Evolutionary conservation across 805 yeast species (phyloP).

Genomic region (Myxozyma nipponensis): DNA sequence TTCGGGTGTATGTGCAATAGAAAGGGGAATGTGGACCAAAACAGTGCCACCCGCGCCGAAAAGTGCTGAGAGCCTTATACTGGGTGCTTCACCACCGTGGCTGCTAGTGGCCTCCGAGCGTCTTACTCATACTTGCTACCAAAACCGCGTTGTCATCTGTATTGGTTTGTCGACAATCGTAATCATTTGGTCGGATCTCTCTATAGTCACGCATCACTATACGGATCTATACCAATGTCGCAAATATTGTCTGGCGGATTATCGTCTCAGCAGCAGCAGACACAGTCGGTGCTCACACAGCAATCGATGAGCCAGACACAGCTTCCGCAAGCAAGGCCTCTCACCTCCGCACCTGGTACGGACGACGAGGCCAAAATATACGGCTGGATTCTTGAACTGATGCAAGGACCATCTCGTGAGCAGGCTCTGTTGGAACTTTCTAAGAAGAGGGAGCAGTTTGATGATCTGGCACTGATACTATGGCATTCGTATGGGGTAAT

Average conservation of each 20-base stretch:
- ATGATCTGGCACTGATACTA: conserved; percentile 83
- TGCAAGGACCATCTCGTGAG: conserved; percentile 86
- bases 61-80: too few species aligned
- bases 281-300: conserved; percentile 10
- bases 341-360: neutral
- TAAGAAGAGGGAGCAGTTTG: conserved; percentile 90
- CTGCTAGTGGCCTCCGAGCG: too few species aligned
- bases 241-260: conserved; percentile 8
- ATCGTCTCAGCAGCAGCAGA: conserved; percentile 20
- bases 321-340: neutral
- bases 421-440: conserved; percentile 90
- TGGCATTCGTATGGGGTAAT: conserved; percentile 98
- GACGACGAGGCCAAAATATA: conserved; percentile 43
- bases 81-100: too few species aligned
- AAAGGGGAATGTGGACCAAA: too few species aligned
- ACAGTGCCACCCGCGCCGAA: too few species aligned
- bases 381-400: conserved; percentile 84
- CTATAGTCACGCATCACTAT: too few species aligned
- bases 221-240: too few species aligned
- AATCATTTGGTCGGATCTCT: too few species aligned
- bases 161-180: too few species aligned
- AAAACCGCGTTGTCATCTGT: too few species aligned
- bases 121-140: too few species aligned
- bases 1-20: too few species aligned
- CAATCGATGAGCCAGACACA: conserved; percentile 7